A percentile compares a stretch with the other conserved stretches of the same genome.
Evolutionary conservation across 208 protist genomes (phyloP).

Genomic region (Acanthamoeba comandoni): DNA sequence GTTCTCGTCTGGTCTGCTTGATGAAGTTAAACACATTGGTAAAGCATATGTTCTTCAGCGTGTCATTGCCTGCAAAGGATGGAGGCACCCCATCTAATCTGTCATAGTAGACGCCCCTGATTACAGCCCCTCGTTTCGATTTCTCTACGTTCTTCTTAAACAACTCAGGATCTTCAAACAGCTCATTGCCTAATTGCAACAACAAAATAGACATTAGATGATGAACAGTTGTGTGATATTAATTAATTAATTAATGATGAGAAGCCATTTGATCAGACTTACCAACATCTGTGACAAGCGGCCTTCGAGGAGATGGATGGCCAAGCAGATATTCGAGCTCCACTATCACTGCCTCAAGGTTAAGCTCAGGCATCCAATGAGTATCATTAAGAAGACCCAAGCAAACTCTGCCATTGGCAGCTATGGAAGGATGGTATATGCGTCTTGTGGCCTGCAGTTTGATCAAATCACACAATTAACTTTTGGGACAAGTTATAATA

Average conservation of each 20-base stretch:
- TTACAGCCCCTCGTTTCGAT: conserved; percentile 44
- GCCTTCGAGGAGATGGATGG: conserved; percentile 36
- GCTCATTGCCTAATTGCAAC: conserved; percentile 52
- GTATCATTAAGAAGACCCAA: conserved; percentile 49
- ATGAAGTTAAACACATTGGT: conserved; percentile 46
- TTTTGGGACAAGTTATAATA: not conserved
- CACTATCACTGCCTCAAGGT: conserved; percentile 54
- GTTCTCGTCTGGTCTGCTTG: conserved; percentile 68
- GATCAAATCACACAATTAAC: not conserved
- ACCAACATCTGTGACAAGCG: conserved; percentile 56
- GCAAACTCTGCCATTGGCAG: conserved; percentile 42
- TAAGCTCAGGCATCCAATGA: conserved; percentile 49
- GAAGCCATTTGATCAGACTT: too few species aligned
- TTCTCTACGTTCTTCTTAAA: conserved; percentile 29
- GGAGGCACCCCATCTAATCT: conserved; percentile 6
- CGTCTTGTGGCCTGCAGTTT: conserved; percentile 32
- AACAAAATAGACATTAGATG: too few species aligned
- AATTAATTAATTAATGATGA: too few species aligned
- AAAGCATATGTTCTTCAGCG: conserved; percentile 60
- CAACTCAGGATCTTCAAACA: not conserved
- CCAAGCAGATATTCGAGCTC: conserved; percentile 57
- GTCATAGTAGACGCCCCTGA: conserved; percentile 44
- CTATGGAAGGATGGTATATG: conserved; percentile 54
- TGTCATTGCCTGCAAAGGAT: conserved; percentile 15
- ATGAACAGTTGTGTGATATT: too few species aligned